Base-by-base conservation (phyloP, 108 stramenopile species). In the Nitzschia sp. region DNA sequence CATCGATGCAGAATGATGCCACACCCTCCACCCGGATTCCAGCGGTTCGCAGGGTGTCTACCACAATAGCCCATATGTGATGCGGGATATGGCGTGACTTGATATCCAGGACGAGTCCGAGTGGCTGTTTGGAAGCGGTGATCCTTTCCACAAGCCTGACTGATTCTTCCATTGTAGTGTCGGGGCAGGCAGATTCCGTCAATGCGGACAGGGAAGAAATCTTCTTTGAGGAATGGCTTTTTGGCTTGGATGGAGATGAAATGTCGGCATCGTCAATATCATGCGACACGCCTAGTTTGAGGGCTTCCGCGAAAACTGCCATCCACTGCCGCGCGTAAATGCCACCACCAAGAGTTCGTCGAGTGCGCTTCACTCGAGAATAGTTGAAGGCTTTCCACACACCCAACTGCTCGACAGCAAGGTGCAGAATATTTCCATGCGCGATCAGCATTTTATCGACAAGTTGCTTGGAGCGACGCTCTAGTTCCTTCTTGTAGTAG, bases 31-130 rank as follows among this genome's bases (percentile, higher is more conserved):
- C 88, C 33, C 85, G 81, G 13, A 86, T 87, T 17, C 88, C 88
- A 2, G 79, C 71, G 30, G 69, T 67, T 26, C 83, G 83, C 23
- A 91, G 56, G 32, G 70, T 77, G 45, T 90, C 85, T 28, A 94
- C 70, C 5, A 90, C 84, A 57, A 85, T 60, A 32, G 79, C 79
- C 87, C 90, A 89, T 15, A 94, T 80, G 3, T 65, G 68, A 29
- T 87, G 76, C 3, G 93, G 83, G 16, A 94, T 86, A 55, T 91
- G 85, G 17, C 93, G 64, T n/a, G 90, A 91, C 63, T 94, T 94
- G 53, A 94, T 69, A 70, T 94, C 93, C 38, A 94, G 56, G 0
- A 94, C 73, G 3, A 94, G 36, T 31, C 87, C 84, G 76, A 92
- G 61, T 11, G 90, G 89, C 54, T 80, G 68, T 8, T 84, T 61